Percentiles rank a stretch among this genome's conserved stretches.
phyloP scores from a whole-genome alignment of 2,329 filamentous ascomycete genomes.

The Penicillium janthinellum region DNA sequence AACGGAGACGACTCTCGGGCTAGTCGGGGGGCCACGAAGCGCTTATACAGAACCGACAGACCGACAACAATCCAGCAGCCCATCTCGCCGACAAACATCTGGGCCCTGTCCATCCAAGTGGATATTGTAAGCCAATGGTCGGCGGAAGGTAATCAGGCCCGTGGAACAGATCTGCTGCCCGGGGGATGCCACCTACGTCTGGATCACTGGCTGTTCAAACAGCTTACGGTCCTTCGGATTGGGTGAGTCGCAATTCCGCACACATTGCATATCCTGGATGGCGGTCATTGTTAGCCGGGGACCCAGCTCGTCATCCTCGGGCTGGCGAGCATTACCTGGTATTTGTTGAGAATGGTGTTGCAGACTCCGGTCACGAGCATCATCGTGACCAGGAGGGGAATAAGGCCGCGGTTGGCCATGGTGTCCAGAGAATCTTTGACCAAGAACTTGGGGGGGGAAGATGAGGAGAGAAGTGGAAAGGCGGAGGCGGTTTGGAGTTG shows the following conservation, averaged over 20 bases:
- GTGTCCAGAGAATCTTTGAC: constrained; percentile 4
- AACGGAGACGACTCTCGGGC: constrained; percentile 44
- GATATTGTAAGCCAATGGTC: constrained; percentile 4
- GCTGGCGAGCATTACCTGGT: constrained; percentile 65
- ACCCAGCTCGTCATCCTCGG: neutral
- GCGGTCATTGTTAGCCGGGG: constrained; percentile 8
- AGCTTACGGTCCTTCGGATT: constrained; percentile 66
- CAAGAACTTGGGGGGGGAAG: neutral
- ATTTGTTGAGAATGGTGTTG: constrained; percentile 96
- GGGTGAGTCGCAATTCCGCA: constrained; percentile 77
- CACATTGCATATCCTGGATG: constrained; percentile 85
- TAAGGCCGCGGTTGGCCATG: constrained; percentile 72
- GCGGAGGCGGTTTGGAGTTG: neutral
- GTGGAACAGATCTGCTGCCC: neutral
- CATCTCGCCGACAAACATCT: constrained; percentile 98
- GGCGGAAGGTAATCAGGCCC: neutral
- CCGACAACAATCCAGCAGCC: constrained; percentile 93
- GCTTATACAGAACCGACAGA: constrained; percentile 65
- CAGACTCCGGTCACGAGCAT: constrained; percentile 96
- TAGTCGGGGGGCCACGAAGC: constrained; percentile 49
- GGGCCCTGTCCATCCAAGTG: constrained; percentile 52
- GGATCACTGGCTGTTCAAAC: constrained; percentile 94
- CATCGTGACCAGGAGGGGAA: constrained; percentile 89
- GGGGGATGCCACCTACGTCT: constrained; percentile 60
- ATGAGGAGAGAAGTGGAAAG: constrained; percentile 2